Conservation (phyloP, 1,139 yeast species). For the Lodderomyces metapsilosis region DNA sequence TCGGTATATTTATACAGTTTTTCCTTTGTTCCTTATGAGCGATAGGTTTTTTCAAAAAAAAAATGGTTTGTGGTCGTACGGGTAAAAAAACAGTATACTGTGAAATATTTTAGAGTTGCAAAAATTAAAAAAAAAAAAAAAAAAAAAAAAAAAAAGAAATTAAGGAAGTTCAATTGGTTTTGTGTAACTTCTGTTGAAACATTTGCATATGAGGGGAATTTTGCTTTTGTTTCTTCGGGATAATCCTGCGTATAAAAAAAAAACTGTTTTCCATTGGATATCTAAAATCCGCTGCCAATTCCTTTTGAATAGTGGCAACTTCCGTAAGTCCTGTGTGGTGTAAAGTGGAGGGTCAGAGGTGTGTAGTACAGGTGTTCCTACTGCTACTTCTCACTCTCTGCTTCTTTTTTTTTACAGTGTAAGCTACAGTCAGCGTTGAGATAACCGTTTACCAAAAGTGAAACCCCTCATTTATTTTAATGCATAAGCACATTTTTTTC, state of each 20-base stretch:
- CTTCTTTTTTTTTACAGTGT: too few species aligned
- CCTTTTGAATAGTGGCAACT: background rate
- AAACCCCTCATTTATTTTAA: too few species aligned
- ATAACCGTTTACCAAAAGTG: too few species aligned
- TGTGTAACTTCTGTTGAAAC: background rate
- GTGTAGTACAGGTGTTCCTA: too few species aligned
- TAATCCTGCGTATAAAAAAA: background rate
- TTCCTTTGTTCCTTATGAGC: background rate
- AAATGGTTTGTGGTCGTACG: background rate
- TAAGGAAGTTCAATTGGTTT: too few species aligned
- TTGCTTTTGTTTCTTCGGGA: background rate
- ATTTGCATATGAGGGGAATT: constrained; percentile 4
- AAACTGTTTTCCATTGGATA: background rate
- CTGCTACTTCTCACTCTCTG: too few species aligned
- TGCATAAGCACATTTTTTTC: too few species aligned
- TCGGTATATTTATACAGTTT: background rate
- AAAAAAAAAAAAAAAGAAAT: background rate
- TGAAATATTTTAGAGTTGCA: background rate
- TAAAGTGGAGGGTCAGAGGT: too few species aligned
- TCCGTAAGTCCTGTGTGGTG: too few species aligned
- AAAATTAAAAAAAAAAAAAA: background rate
- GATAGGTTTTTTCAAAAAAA: background rate
- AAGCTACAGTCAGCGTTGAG: too few species aligned
- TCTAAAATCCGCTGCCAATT: background rate
- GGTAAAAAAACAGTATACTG: constrained; percentile 2